phyloP scores from a whole-genome alignment of 1,139 yeast species.

The Candida freyschussii region DNA sequence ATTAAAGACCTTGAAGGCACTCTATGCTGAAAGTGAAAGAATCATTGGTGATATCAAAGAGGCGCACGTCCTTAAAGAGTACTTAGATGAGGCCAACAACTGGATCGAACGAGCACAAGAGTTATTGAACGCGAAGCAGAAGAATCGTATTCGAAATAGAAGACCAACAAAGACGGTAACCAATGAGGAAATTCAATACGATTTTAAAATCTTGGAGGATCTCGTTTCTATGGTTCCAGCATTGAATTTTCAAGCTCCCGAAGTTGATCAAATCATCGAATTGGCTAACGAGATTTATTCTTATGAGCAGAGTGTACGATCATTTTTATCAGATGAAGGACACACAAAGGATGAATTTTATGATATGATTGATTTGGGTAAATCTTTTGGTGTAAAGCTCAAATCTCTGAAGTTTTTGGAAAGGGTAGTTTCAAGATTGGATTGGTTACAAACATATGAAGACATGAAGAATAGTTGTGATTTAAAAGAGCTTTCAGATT shows the following conservation, averaged over 20 bases:
- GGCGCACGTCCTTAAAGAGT: conserved; percentile 33
- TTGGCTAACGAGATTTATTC: conserved; percentile 49
- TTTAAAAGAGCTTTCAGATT: conserved; percentile 33
- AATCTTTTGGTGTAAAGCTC: conserved; percentile 52
- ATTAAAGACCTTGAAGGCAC: conserved; percentile 39
- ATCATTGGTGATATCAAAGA: conserved; percentile 27
- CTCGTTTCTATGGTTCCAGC: conserved; percentile 45
- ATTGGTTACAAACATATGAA: conserved; percentile 43
- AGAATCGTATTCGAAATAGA: conserved; percentile 39
- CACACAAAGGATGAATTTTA: conserved; percentile 26
- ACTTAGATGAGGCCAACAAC: conserved; percentile 41
- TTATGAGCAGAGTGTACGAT: conserved; percentile 47
- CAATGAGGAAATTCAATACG: conserved; percentile 16
- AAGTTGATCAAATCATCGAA: conserved; percentile 55
- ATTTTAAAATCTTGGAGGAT: conserved; percentile 28
- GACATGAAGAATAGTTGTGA: conserved; percentile 10
- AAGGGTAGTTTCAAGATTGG: conserved; percentile 42
- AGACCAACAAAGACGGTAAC: conserved; percentile 13
- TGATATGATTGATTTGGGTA: conserved; percentile 42
- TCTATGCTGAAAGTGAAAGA: conserved; percentile 54
- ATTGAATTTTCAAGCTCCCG: conserved; percentile 50
- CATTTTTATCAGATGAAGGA: conserved; percentile 26
- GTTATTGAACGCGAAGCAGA: conserved; percentile 44
- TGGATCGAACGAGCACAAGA: conserved; percentile 58
- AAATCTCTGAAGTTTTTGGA: conserved; percentile 47